phyloP scores from a whole-genome alignment of 2,329 filamentous ascomycete genomes.

The Dothistroma septosporum region DNA sequence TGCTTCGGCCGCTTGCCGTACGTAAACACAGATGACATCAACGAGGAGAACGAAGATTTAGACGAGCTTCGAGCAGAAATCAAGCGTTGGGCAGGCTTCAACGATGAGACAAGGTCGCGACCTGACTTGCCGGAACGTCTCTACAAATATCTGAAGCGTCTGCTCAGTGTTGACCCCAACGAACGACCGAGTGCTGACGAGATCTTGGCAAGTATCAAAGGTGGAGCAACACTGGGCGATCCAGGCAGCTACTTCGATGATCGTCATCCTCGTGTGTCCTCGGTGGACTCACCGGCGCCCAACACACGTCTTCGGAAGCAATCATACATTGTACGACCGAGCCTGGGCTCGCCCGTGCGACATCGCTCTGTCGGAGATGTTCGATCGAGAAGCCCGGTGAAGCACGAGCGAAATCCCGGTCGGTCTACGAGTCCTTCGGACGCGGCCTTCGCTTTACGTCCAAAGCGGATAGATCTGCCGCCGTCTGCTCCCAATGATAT shows the following conservation, averaged over 20 bases:
- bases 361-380: constrained; percentile 18
- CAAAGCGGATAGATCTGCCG: constrained; percentile 6
- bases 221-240: constrained; percentile 41
- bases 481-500: constrained; percentile 3
- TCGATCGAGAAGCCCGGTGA: constrained; percentile 18
- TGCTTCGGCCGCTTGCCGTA: constrained; percentile 92
- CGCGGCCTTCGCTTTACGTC: constrained; percentile 4
- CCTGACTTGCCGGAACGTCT: constrained; percentile 81
- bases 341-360: constrained; percentile 17
- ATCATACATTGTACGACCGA: constrained; percentile 21
- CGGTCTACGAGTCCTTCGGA: constrained; percentile 13
- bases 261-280: constrained; percentile 37
- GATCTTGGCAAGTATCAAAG: constrained; percentile 73
- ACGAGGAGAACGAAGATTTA: constrained; percentile 89
- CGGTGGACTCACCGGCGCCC: constrained; percentile 39
- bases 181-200: constrained; percentile 81
- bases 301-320: constrained; percentile 21
- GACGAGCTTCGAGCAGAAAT: constrained; percentile 84
- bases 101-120: constrained; percentile 54
- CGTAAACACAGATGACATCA: constrained; percentile 71
- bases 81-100: constrained; percentile 78
- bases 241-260: constrained; percentile 26
- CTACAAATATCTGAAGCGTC: constrained; percentile 75
- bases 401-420: constrained; percentile 13
- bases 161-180: constrained; percentile 72